Evolutionary conservation across 495 filamentous ascomycete species (phyloP), one percentile per base, ranked within the genome.

Genomic region (Elaphomyces granulatus): DNA sequence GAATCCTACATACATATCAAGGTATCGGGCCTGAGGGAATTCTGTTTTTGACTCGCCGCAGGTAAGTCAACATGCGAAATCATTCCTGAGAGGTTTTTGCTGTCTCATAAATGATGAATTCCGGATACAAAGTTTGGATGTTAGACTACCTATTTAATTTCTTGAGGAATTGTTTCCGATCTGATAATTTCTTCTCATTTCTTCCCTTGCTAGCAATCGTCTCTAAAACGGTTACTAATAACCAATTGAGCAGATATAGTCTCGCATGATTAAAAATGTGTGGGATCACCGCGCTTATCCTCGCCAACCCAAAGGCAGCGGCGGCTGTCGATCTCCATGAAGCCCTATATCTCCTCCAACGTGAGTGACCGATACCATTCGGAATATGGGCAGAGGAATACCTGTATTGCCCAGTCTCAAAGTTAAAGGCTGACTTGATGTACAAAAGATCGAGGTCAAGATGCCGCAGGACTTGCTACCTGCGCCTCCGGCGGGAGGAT

Each of bases 261-360:
- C 6, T 28, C 6, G 6, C 23, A 28, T 12, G 6, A 28, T 6
- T 28, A 23, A 61, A 41, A 20, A 93, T 93, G 87, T 93, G 85
- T 60, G 87, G 87, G 45, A 85, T 94, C 44, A 71, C 87, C 40
- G 87, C 71, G 41, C 64, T 88, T 40, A 85, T 93, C 44, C 75
- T 85, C 36, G 83, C 78, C 41, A 74, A 83, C 47, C 63, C 69
- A 21, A 55, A 59, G 46, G 70, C 71, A 28, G 70, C 69, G 37
- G 81, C 81, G 26, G 83, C 81, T 16, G 71, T 78, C 43, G 83
- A 92, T 51, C 69, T 94, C 21, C 87, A 94, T 64, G 87, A 94
- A 58, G 81, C 81, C 8, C 71, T 94, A 9, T 93, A 90, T 58
- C 78, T 87, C 46, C 75, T 94, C 10, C 86, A 87, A 61, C 80